These are phyloP conservation scores for Solanum rostratum DNA, from an alignment of 257 asterid genomes.

Conservation along the genomic window DNA sequence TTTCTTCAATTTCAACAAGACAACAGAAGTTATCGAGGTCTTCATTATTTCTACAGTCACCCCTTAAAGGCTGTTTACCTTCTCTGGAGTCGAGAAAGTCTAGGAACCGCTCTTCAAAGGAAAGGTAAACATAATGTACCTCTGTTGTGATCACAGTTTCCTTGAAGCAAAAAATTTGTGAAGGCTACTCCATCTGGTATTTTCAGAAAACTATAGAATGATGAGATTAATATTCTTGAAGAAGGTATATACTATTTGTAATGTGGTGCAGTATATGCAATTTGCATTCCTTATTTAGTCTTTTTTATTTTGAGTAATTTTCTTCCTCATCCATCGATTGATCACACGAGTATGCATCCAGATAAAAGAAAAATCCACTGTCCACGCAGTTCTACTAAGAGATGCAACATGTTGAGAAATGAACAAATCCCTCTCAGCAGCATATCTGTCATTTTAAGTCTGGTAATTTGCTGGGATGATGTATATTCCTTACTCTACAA, in stretches of 20 bases:
- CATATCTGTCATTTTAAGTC: background rate
- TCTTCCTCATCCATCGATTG: background rate
- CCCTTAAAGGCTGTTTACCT: constrained; percentile 63
- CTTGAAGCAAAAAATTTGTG: background rate
- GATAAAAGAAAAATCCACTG: background rate
- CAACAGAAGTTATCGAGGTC: constrained; percentile 69
- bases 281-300: background rate
- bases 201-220: background rate
- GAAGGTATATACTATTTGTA: constrained; percentile 2
- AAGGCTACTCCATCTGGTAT: background rate
- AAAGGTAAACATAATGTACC: constrained; percentile 13
- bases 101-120: constrained; percentile 42
- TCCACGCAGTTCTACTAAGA: background rate
- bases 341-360: background rate
- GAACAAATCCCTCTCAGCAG: background rate
- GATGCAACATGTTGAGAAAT: background rate
- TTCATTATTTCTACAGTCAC: constrained; percentile 61
- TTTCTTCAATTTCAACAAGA: constrained; percentile 77
- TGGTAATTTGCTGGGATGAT: background rate
- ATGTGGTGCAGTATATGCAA: background rate
- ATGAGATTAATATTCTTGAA: constrained; percentile 6
- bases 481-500: background rate
- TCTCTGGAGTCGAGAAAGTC: constrained; percentile 58
- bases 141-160: background rate
- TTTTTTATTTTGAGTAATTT: background rate